Evolutionary conservation across 768 basidiomycete species (phyloP).

Genomic region (Hydnum rufescens): DNA sequence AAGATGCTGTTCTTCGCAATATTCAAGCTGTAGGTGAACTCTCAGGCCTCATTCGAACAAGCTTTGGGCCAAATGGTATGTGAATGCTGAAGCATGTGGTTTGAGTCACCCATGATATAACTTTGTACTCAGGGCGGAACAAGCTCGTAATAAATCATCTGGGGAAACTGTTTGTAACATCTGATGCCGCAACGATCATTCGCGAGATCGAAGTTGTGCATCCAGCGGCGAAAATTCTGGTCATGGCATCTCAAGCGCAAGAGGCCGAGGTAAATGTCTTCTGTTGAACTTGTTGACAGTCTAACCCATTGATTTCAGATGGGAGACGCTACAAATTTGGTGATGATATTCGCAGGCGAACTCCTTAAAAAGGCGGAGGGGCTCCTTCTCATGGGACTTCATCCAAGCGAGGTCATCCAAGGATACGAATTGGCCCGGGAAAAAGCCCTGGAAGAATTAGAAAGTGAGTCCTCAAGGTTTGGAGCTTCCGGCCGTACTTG

Average conservation of each 20-base stretch:
- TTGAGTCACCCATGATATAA: not conserved
- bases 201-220: conserved; percentile 96
- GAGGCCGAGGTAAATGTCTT: conserved; percentile 56
- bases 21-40: conserved; percentile 92
- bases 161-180: conserved; percentile 88
- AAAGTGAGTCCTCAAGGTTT: conserved; percentile 42
- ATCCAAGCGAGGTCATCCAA: conserved; percentile 86
- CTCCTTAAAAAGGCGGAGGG: conserved; percentile 84
- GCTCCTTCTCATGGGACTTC: conserved; percentile 87
- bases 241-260: conserved; percentile 95
- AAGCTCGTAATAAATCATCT: conserved; percentile 97
- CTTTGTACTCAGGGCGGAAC: conserved; percentile 49
- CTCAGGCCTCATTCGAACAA: conserved; percentile 85
- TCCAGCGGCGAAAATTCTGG: conserved; percentile 96
- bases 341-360: conserved; percentile 89
- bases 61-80: conserved; percentile 90
- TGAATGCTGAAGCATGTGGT: conserved; percentile 8
- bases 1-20: conserved; percentile 93
- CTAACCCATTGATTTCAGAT: conserved; percentile 31
- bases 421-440: conserved; percentile 83
- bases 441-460: conserved; percentile 73
- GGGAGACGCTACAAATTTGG: conserved; percentile 94
- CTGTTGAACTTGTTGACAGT: not conserved
- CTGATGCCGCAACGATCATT: conserved; percentile 97
- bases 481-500: not conserved